These are phyloP conservation scores for Plasmodium fragile DNA, from an alignment of 169 alveolate genomes.

Conservation along the genomic window DNA sequence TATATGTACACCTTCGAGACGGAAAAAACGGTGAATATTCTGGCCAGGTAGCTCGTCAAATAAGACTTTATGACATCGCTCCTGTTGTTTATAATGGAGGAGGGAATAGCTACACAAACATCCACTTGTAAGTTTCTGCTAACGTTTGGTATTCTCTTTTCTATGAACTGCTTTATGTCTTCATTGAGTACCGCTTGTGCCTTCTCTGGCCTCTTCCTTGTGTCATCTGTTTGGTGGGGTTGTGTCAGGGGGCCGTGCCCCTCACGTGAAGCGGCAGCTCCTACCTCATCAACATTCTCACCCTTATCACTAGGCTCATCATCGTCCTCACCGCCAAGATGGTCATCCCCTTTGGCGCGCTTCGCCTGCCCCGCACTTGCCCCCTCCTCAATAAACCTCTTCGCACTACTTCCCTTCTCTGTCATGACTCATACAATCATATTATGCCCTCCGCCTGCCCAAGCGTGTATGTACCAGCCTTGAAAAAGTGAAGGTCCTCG, in stretches of 20 bases:
- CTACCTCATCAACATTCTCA: neutral
- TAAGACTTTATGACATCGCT: constrained; percentile 69
- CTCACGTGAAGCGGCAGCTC: neutral
- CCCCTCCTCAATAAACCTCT: constrained; percentile 13
- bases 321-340: neutral
- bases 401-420: constrained; percentile 1
- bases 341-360: neutral
- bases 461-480: neutral
- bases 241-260: neutral
- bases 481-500: neutral
- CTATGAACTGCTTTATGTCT: constrained; percentile 10
- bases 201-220: neutral
- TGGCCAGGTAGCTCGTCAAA: constrained; percentile 53
- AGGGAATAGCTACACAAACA: constrained; percentile 48
- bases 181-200: neutral
- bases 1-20: constrained; percentile 53
- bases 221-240: neutral
- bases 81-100: constrained; percentile 62
- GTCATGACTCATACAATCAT: neutral
- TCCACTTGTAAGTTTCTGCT: constrained; percentile 63
- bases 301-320: neutral
- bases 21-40: constrained; percentile 66
- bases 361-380: neutral
- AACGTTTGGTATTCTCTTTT: constrained; percentile 50
- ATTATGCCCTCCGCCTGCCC: neutral